Evolutionary conservation across 441 rosid species (phyloP), one percentile per base, ranked within the genome.

Genomic region (Gossypium gossypioides): DNA sequence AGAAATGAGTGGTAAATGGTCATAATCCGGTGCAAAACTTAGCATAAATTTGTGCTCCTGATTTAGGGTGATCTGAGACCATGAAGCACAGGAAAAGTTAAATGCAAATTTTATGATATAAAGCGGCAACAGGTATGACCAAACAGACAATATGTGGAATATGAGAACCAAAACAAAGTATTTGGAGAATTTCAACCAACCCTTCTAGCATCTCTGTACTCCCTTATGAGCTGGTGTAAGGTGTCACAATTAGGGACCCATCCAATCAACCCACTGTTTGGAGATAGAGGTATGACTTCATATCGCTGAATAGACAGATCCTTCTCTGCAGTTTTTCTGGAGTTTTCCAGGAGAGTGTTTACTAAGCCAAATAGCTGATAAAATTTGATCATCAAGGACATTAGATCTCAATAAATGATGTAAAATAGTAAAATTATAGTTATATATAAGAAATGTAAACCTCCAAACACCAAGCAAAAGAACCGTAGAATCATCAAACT

Each of bases 231-330:
- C 0, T 88, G 85, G 86, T 96, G 97, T 34, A 96, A 86, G 71
- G 98, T 96, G 81, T 96, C 99, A 56, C 99, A 96, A 79, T 91
- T 82, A 32, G 98, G 97, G 77, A 96, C 99, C 98, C 99, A 96
- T 77, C 77, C 98, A 55, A 96, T 96, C 75, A 96, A 85, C 72
- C 98, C 99, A 78, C 96, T 96, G 77, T 96, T 96, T 72, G 99
- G 90, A 81, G 98, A 96, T 72, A 96, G 81, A 29, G 98, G 99
- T 79, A 96, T 96, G 60, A 96, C 99, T 77, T 80, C 57, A 88
- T 96, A 96, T 69, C 98, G 86, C 82, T 93, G 84, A 77, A 96
- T 96, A 21, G 96, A 85, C 58, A 93, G 84, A 88, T 96, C 98
- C 79, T 96, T 96, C 80, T 96, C 99, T 4, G 87, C 70, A 58